Evolutionary conservation across 2,329 filamentous ascomycete species (phyloP).

Genomic region (Clarireedia hainanense): DNA sequence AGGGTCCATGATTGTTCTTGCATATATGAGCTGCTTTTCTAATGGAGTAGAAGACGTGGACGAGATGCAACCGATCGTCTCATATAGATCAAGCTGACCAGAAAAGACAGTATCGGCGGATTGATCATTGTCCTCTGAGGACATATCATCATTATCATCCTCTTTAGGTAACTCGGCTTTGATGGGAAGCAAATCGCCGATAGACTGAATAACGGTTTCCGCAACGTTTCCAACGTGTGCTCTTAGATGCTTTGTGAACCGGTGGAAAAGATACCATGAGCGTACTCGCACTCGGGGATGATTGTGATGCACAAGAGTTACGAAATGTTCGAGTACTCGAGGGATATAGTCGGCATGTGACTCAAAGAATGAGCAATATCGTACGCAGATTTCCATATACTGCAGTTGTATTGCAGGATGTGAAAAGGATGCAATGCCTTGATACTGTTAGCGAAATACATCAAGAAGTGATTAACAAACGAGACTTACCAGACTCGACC

Average conservation of each 20-base stretch:
- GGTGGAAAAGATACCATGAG: constrained; percentile 95
- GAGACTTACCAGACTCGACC: constrained; percentile 75
- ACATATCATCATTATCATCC: constrained; percentile 74
- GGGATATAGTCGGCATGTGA: constrained; percentile 74
- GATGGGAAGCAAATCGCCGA: constrained; percentile 81
- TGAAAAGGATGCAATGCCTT: constrained; percentile 75
- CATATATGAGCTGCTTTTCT: constrained; percentile 82
- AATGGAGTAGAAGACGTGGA: constrained; percentile 69
- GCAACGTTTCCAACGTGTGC: constrained; percentile 81
- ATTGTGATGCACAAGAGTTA: constrained; percentile 79
- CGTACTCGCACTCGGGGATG: constrained; percentile 81
- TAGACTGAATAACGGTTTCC: constrained; percentile 83
- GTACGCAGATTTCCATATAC: constrained; percentile 97
- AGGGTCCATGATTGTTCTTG: constrained; percentile 80
- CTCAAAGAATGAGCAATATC: constrained; percentile 91
- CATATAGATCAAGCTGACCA: constrained; percentile 87
- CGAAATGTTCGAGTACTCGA: constrained; percentile 83
- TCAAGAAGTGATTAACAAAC: constrained; percentile 3
- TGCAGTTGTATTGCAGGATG: constrained; percentile 90
- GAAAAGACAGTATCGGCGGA: constrained; percentile 87
- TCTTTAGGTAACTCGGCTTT: constrained; percentile 79
- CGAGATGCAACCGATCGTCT: constrained; percentile 87
- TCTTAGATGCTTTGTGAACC: constrained; percentile 82
- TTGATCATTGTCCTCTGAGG: constrained; percentile 89
- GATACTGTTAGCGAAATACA: constrained; percentile 21